Conservation (phyloP, 2,329 filamentous ascomycete species). For the Pseudogymnoascus sp. region DNA sequence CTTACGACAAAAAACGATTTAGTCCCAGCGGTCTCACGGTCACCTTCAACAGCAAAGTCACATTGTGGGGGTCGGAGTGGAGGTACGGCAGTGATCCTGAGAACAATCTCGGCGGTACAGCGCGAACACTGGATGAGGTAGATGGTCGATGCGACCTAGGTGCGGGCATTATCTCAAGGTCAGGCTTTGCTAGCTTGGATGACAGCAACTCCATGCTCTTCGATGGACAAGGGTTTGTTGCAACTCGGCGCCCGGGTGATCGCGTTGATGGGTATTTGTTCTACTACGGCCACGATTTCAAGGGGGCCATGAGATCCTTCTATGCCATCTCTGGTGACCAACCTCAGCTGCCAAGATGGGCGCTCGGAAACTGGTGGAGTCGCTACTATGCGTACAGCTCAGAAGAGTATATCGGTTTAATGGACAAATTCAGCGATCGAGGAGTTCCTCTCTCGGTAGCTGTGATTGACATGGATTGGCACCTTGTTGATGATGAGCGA, state of each 20-base stretch:
- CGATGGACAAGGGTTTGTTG: conserved; percentile 43
- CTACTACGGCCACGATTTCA: conserved; percentile 48
- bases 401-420: conserved; percentile 46
- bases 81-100: conserved; percentile 39
- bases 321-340: conserved; percentile 49
- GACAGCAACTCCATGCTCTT: conserved; percentile 50
- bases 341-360: conserved; percentile 47
- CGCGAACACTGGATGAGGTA: conserved; percentile 45
- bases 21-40: conserved; percentile 38
- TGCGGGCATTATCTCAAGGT: conserved; percentile 41
- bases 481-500: conserved; percentile 41
- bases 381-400: conserved; percentile 50
- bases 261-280: conserved; percentile 53
- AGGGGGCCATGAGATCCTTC: conserved; percentile 43
- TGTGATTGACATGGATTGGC: conserved; percentile 61
- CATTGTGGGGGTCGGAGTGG: conserved; percentile 38
- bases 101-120: conserved; percentile 37
- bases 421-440: conserved; percentile 45
- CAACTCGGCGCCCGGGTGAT: conserved; percentile 36
- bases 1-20: conserved; percentile 50
- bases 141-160: conserved; percentile 44
- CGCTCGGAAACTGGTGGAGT: conserved; percentile 59
- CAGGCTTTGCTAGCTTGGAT: conserved; percentile 44
- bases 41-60: conserved; percentile 35
- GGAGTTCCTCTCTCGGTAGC: conserved; percentile 49